Conservation (phyloP, 805 yeast species). For the Nakazawaea wyomingensis region DNA sequence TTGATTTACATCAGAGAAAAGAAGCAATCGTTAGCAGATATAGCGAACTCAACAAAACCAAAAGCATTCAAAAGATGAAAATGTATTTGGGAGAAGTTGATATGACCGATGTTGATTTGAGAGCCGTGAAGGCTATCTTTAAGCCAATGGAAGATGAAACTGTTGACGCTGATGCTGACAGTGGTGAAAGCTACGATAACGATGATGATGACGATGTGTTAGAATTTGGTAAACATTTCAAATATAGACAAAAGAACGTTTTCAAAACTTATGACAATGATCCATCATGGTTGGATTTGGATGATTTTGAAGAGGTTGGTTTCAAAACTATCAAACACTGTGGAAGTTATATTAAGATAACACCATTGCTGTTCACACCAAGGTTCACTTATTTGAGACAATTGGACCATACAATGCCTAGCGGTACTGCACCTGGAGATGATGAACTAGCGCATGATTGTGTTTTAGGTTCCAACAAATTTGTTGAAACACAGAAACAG, state of each 20-base stretch:
- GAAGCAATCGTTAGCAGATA: constrained; percentile 40
- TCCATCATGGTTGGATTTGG: constrained; percentile 53
- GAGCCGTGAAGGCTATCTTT: constrained; percentile 49
- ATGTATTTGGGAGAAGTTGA: constrained; percentile 65
- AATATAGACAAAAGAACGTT: constrained; percentile 7
- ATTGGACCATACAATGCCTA: constrained; percentile 40
- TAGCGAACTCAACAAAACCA: constrained; percentile 42
- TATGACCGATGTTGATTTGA: constrained; percentile 50
- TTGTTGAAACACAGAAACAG: constrained; percentile 43
- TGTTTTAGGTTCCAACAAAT: constrained; percentile 42
- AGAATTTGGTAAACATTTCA: constrained; percentile 13
- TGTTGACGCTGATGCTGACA: neutral
- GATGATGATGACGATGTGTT: constrained; percentile 4
- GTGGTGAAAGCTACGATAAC: constrained; percentile 13
- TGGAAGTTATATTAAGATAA: constrained; percentile 40
- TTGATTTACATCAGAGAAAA: constrained; percentile 65
- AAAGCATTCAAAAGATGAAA: constrained; percentile 39
- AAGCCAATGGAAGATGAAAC: constrained; percentile 14
- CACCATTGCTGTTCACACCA: constrained; percentile 65
- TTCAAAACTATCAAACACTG: constrained; percentile 31
- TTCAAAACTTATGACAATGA: constrained; percentile 38
- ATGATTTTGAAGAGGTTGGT: constrained; percentile 58
- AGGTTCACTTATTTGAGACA: constrained; percentile 65
- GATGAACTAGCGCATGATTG: constrained; percentile 60
- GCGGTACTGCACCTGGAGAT: constrained; percentile 40